Conservation (phyloP, 495 filamentous ascomycete genomes). For the Neurospora cerealis region DNA sequence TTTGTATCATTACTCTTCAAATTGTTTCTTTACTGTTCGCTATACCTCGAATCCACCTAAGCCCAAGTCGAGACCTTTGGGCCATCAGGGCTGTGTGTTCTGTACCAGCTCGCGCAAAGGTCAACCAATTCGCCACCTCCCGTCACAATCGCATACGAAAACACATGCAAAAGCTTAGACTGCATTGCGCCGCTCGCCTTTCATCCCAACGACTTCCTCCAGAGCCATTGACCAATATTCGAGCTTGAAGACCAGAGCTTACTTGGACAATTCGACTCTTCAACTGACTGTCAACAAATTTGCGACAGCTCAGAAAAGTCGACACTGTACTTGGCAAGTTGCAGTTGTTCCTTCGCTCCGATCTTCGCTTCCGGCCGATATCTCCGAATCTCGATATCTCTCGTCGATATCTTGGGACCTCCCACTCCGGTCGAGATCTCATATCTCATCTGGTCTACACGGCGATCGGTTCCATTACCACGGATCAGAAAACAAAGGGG, state of each 20-base stretch:
- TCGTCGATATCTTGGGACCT: background rate
- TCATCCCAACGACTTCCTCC: background rate
- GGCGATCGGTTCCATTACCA: background rate
- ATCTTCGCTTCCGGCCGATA: background rate
- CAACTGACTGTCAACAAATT: background rate
- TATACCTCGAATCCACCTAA: background rate
- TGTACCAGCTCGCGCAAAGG: background rate
- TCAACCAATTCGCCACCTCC: background rate
- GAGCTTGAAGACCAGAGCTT: background rate
- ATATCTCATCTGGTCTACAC: background rate
- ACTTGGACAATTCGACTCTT: background rate
- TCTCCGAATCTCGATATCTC: background rate
- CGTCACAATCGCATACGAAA: background rate
- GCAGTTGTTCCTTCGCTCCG: background rate
- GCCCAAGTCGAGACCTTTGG: background rate
- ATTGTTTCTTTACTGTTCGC: background rate
- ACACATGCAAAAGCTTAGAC: background rate
- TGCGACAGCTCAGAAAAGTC: background rate
- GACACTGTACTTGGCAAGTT: background rate
- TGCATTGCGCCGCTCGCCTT: background rate
- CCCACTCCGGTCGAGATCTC: background rate
- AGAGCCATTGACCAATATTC: background rate
- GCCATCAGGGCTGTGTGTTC: background rate
- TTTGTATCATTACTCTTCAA: background rate
- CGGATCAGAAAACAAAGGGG: background rate